A percentile compares a stretch with the other conserved stretches of the same genome.
Evolutionary conservation across 805 yeast species (phyloP).

Genomic region (Schwanniomyces occidentalis): DNA sequence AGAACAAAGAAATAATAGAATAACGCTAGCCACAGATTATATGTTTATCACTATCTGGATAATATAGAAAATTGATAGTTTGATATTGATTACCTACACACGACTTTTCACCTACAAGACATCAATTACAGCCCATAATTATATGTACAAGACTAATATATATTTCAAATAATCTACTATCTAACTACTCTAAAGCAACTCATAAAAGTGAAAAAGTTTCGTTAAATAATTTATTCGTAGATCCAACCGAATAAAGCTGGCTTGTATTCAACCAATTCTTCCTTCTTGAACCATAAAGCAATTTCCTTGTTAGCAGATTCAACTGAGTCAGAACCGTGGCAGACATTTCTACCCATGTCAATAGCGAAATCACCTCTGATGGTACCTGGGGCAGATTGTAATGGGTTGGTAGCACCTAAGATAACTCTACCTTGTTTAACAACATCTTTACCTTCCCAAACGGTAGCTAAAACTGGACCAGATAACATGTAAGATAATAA

Average conservation of each 20-base stretch:
- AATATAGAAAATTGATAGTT: no score
- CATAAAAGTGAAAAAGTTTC: no score
- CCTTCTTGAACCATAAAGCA: constrained; percentile 95
- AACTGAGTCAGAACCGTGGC: constrained; percentile 99
- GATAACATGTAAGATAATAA: constrained; percentile 94
- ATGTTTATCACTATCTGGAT: no score
- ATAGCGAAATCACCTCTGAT: constrained; percentile 99
- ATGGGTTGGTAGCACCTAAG: constrained; percentile 99
- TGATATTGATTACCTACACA: no score
- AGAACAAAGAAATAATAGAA: no score
- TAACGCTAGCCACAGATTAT: no score
- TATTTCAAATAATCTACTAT: no score
- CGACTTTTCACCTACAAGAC: no score
- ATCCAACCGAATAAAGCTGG: constrained; percentile 84
- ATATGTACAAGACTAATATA: constrained; percentile 1
- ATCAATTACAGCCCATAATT: no score
- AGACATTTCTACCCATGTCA: constrained; percentile 98
- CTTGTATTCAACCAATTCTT: constrained; percentile 92
- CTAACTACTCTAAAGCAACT: no score
- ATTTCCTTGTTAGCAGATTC: constrained; percentile 97
- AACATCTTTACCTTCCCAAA: constrained; percentile 99
- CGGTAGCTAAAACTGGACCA: constrained; percentile 98
- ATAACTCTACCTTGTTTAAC: constrained; percentile 98
- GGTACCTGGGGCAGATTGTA: constrained; percentile 97
- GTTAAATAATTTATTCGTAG: constrained; percentile 67